These are phyloP conservation scores for Hortiboletus campestris DNA, from an alignment of 768 basidiomycete species.

Conservation along the genomic window DNA sequence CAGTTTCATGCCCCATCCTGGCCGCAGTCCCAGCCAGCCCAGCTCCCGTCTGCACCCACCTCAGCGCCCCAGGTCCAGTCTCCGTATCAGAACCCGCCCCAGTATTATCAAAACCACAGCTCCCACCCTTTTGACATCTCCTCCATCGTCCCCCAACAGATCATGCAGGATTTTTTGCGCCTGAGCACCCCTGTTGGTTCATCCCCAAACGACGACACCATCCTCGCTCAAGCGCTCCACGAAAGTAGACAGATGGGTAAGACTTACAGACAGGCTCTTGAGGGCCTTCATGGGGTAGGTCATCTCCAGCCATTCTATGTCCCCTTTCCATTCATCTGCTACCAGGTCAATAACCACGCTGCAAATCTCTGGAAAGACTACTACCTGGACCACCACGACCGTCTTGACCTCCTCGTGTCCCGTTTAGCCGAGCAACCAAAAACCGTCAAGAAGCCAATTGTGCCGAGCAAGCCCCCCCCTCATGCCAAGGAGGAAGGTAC, in stretches of 20 bases:
- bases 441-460: slow-evolving; percentile 31
- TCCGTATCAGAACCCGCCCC: slow-evolving; percentile 19
- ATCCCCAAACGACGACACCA: slow-evolving; percentile 52
- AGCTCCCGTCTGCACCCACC: slow-evolving; percentile 36
- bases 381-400: slow-evolving; percentile 66
- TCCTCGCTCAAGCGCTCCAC: slow-evolving; percentile 49
- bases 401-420: slow-evolving; percentile 46
- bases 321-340: slow-evolving; percentile 1
- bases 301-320: not conserved
- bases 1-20: slow-evolving; percentile 29
- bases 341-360: slow-evolving; percentile 43
- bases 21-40: slow-evolving; percentile 34
- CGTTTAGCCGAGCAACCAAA: slow-evolving; percentile 25
- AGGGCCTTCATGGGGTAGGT: slow-evolving; percentile 63
- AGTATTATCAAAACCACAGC: slow-evolving; percentile 22
- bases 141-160: slow-evolving; percentile 44
- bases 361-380: slow-evolving; percentile 79
- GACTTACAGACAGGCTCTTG: slow-evolving; percentile 65
- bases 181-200: slow-evolving; percentile 53
- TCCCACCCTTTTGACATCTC: slow-evolving; percentile 33
- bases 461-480: slow-evolving; percentile 7
- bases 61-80: slow-evolving; percentile 18
- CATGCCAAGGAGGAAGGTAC: slow-evolving; percentile 9
- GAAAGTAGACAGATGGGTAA: slow-evolving; percentile 39
- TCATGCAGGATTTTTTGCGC: slow-evolving; percentile 55